These are phyloP conservation scores for Gyrodon lividus DNA, from an alignment of 768 basidiomycete genomes.

Conservation along the genomic window DNA sequence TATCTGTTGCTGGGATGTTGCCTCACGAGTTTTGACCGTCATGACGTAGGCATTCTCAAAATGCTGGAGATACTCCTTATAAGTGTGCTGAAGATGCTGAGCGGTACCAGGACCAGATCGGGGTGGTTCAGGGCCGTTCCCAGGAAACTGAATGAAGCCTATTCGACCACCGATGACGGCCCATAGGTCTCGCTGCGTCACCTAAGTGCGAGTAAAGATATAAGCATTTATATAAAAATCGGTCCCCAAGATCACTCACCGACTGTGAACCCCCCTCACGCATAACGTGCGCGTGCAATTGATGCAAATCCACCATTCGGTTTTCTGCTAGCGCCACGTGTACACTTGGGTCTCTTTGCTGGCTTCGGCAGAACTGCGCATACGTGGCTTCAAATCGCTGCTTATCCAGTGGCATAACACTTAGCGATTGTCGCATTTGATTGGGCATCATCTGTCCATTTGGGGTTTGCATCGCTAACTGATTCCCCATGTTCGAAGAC, in stretches of 20 bases:
- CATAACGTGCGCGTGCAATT: constrained; percentile 58
- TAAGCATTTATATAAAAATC: constrained; percentile 3
- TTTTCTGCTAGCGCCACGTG: constrained; percentile 49
- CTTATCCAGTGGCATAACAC: constrained; percentile 46
- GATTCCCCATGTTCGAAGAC: constrained; percentile 35
- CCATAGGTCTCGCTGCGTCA: constrained; percentile 59
- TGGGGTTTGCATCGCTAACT: constrained; percentile 15
- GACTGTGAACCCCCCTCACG: constrained; percentile 50
- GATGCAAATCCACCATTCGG: constrained; percentile 57
- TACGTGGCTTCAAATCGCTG: constrained; percentile 51
- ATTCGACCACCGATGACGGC: constrained; percentile 64
- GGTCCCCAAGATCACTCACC: constrained; percentile 35
- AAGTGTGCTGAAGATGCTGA: constrained; percentile 56
- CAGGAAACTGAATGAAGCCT: constrained; percentile 65
- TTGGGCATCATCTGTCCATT: constrained; percentile 23
- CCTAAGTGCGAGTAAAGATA: constrained; percentile 35
- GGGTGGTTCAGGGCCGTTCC: constrained; percentile 55
- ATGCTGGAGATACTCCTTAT: constrained; percentile 52
- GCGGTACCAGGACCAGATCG: constrained; percentile 63
- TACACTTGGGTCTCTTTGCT: constrained; percentile 39
- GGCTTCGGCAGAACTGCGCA: constrained; percentile 45
- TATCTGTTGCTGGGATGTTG: constrained; percentile 12
- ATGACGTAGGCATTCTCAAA: constrained; percentile 58
- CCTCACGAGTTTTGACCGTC: constrained; percentile 32
- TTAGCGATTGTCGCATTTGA: constrained; percentile 11